phyloP scores from a whole-genome alignment of 768 basidiomycete genomes.

The Mycena vitilis region DNA sequence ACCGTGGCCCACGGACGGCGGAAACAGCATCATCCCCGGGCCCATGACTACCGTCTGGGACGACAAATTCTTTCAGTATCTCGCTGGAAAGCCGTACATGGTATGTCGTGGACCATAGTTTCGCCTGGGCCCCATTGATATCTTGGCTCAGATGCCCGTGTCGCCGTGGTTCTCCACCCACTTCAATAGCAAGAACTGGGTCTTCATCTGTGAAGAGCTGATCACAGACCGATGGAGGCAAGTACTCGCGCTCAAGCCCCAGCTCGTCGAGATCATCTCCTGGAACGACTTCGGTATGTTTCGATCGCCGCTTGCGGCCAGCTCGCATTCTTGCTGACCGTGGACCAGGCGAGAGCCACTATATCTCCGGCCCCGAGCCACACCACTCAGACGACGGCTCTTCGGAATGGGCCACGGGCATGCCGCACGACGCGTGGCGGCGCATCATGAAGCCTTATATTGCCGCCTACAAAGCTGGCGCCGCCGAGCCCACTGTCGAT shows the following conservation, averaged over 20 bases:
- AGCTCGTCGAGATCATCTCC: slow-evolving; percentile 44
- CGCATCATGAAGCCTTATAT: background rate
- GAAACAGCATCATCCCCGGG: slow-evolving; percentile 28
- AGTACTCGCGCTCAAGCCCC: slow-evolving; percentile 32
- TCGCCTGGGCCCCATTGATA: no score
- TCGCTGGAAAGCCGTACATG: slow-evolving; percentile 30
- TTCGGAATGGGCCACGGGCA: slow-evolving; percentile 34
- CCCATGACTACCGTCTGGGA: slow-evolving; percentile 22
- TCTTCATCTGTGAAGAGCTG: slow-evolving; percentile 36
- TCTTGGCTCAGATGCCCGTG: slow-evolving; percentile 25
- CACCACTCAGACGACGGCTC: slow-evolving; percentile 35
- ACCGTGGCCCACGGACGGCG: slow-evolving; percentile 39
- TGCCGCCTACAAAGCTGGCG: background rate
- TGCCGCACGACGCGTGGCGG: background rate
- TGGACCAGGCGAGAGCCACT: slow-evolving; percentile 54
- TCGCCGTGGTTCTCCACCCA: slow-evolving; percentile 56
- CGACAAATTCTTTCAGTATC: slow-evolving; percentile 9
- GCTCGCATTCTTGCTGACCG: no score
- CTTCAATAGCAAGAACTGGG: slow-evolving; percentile 34
- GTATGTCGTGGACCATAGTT: background rate
- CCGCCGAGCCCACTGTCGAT: background rate
- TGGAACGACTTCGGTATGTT: slow-evolving; percentile 57
- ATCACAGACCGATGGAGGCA: slow-evolving; percentile 40
- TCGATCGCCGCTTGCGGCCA: no score
- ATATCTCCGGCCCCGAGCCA: slow-evolving; percentile 37